A percentile compares a stretch with the other conserved stretches of the same genome.
phyloP scores from a whole-genome alignment of 129 eudicot genomes.

The Arctium minus region DNA sequence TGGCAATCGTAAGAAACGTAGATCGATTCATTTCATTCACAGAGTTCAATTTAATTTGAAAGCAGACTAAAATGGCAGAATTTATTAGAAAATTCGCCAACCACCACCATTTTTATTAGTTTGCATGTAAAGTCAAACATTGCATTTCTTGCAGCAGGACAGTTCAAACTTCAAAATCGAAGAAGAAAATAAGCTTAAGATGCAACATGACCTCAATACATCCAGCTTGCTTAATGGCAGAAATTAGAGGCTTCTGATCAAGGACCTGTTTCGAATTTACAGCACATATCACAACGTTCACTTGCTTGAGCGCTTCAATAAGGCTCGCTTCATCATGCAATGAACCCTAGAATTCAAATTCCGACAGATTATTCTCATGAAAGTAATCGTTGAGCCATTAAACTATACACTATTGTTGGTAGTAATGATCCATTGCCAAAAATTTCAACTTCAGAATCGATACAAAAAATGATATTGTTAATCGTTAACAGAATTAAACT shows the following conservation, averaged over 20 bases:
- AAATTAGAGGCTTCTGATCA: slow-evolving; percentile 74
- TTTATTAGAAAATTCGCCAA: background rate
- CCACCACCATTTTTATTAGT: background rate
- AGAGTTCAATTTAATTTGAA: background rate
- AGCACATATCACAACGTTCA: slow-evolving; percentile 74
- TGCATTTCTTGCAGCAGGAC: background rate
- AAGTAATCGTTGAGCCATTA: background rate
- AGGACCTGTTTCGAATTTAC: slow-evolving; percentile 61
- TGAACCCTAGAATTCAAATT: slow-evolving; percentile 59
- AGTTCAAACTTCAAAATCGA: background rate
- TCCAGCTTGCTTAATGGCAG: slow-evolving; percentile 61
- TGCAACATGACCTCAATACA: slow-evolving; percentile 50
- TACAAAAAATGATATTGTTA: background rate
- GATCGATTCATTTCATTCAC: background rate
- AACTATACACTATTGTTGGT: background rate
- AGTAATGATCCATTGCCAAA: background rate
- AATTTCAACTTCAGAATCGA: background rate
- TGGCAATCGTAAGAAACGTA: background rate
- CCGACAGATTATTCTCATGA: background rate
- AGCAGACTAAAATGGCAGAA: background rate
- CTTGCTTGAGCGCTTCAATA: slow-evolving; percentile 59
- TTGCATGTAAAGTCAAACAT: background rate
- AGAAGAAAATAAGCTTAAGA: background rate
- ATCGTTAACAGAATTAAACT: background rate
- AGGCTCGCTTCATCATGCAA: slow-evolving; percentile 71